Evolutionary conservation across 2,329 filamentous ascomycete genomes (phyloP).

Genomic region (Plectosphaerella sp.): DNA sequence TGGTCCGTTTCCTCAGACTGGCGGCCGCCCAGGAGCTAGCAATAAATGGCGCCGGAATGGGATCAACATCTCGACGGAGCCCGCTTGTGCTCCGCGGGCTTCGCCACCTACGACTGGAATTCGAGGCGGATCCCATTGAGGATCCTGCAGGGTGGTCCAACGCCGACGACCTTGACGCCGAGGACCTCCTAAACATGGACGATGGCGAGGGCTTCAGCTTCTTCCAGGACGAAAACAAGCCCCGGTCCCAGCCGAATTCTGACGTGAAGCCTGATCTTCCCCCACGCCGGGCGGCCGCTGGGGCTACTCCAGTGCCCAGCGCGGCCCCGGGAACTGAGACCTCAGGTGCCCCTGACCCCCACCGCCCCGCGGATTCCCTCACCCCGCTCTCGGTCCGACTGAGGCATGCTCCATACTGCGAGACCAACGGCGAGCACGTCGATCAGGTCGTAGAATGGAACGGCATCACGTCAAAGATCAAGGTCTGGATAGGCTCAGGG

Average conservation of each 20-base stretch:
- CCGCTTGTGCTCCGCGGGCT: conserved; percentile 45
- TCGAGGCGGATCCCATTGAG: conserved; percentile 38
- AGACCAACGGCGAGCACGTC: conserved; percentile 20
- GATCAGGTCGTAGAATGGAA: conserved; percentile 20
- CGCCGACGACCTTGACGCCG: conserved; percentile 32
- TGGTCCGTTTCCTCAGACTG: conserved; percentile 42
- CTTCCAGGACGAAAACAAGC: conserved; percentile 28
- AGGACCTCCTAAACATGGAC: conserved; percentile 32
- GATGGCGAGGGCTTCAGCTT: conserved; percentile 39
- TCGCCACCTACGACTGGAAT: conserved; percentile 49
- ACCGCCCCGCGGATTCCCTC: conserved; percentile 6
- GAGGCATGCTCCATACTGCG: conserved; percentile 18
- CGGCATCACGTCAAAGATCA: conserved; percentile 20
- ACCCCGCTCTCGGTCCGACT: conserved; percentile 15
- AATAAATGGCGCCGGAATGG: conserved; percentile 27
- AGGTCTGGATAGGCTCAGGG: conserved; percentile 45
- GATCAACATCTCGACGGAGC: conserved; percentile 22
- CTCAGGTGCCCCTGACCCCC: not conserved
- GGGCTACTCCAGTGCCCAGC: conserved; percentile 8
- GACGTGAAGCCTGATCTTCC: conserved; percentile 31
- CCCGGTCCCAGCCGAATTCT: conserved; percentile 10
- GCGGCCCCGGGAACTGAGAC: conserved; percentile 15
- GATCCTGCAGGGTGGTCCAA: conserved; percentile 24
- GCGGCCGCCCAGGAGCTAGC: conserved; percentile 43
- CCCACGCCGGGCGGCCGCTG: conserved; percentile 21